Percentiles rank a stretch among this genome's conserved stretches.
These are phyloP conservation scores for Yarrowia sp. DNA, from an alignment of 805 yeast species.

Conservation along the genomic window DNA sequence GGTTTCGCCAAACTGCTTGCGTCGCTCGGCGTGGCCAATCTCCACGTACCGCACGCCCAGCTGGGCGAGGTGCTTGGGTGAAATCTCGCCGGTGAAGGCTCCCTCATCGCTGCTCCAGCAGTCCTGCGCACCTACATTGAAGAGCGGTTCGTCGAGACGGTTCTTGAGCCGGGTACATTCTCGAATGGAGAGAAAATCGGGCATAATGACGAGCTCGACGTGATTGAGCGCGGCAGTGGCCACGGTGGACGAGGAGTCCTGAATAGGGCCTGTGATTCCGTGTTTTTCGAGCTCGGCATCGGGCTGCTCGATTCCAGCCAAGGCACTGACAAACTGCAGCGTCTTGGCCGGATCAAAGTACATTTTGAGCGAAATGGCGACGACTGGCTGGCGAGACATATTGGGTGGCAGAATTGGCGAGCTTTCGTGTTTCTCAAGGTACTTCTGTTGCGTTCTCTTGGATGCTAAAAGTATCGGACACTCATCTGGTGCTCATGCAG, in stretches of 20 bases:
- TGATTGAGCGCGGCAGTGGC: slow-evolving; percentile 19
- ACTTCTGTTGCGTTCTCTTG: too few relatives aligned
- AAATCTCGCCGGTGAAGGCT: slow-evolving; percentile 48
- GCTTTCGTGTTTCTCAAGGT: neutral
- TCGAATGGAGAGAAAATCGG: slow-evolving; percentile 33
- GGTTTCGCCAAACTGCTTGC: slow-evolving; percentile 45
- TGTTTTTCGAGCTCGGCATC: slow-evolving; percentile 9
- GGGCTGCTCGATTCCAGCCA: slow-evolving; percentile 34
- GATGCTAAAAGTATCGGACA: too few relatives aligned
- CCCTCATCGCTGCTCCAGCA: slow-evolving; percentile 46
- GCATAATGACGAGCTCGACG: slow-evolving; percentile 36
- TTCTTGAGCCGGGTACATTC: slow-evolving; percentile 44
- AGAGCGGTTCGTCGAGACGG: slow-evolving; percentile 30
- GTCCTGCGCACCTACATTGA: slow-evolving; percentile 47
- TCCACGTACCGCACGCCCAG: slow-evolving; percentile 46
- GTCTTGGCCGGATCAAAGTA: slow-evolving; percentile 34
- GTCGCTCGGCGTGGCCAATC: slow-evolving; percentile 48
- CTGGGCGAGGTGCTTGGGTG: slow-evolving; percentile 44
- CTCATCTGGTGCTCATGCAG: neutral
- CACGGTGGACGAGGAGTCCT: slow-evolving; percentile 7
- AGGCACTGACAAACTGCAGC: slow-evolving; percentile 5
- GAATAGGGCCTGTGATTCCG: slow-evolving; percentile 22
- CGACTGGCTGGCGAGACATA: slow-evolving; percentile 20
- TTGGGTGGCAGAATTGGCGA: too few relatives aligned
- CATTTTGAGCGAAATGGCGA: slow-evolving; percentile 37